A percentile compares a stretch with the other conserved stretches of the same genome.
Evolutionary conservation across 164 flowering plant species (phyloP).

Genomic region (Berberis thunbergii): DNA sequence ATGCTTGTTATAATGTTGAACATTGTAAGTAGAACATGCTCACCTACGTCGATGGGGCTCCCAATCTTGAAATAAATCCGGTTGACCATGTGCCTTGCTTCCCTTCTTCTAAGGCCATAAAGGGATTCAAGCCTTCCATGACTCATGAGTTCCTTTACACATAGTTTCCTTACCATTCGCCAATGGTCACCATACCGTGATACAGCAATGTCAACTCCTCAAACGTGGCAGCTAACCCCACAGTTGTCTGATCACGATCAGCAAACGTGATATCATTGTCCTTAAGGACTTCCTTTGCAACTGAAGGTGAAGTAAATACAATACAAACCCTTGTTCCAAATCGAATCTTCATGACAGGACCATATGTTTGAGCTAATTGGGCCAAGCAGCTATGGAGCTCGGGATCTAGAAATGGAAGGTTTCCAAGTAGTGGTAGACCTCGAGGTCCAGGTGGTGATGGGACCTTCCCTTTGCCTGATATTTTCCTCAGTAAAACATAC

Average conservation of each 20-base stretch:
- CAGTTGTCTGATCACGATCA: conserved; percentile 36
- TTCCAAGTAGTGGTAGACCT: conserved; percentile 39
- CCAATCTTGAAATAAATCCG: conserved; percentile 19
- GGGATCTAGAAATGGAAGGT: conserved; percentile 35
- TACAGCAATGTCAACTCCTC: conserved; percentile 34
- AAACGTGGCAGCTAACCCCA: conserved; percentile 11
- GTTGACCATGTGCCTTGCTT: conserved; percentile 20
- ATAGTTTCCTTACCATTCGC: conserved; percentile 41
- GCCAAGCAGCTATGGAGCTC: conserved; percentile 37
- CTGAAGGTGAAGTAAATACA: conserved; percentile 31
- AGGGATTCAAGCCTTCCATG: conserved; percentile 25
- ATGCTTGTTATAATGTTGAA: conserved; percentile 1
- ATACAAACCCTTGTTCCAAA: conserved; percentile 31
- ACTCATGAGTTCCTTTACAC: conserved; percentile 32
- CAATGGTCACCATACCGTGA: conserved; percentile 32
- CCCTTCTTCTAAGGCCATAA: conserved; percentile 26
- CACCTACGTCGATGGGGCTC: conserved; percentile 29
- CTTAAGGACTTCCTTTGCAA: conserved; percentile 29
- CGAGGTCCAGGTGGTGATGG: conserved; percentile 40
- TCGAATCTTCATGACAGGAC: conserved; percentile 32
- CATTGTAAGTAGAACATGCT: conserved; percentile 23
- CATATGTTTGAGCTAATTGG: conserved; percentile 22
- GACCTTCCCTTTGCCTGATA: not conserved
- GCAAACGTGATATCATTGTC: conserved; percentile 41
- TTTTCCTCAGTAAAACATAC: not conserved